Base-by-base conservation (phyloP, 306 rosid species). In the Rubus parviflorus region DNA sequence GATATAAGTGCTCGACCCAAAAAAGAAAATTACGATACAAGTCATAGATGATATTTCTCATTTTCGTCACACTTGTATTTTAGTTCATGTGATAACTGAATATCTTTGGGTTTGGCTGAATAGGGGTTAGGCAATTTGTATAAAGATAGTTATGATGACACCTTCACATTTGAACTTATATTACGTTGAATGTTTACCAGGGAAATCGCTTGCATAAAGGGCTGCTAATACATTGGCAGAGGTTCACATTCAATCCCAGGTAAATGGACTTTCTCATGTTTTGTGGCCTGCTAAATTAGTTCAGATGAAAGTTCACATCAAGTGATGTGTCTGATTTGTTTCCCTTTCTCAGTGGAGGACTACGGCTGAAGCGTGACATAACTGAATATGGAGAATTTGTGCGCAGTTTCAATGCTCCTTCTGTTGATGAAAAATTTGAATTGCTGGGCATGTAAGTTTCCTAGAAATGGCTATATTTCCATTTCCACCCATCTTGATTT, bases 311-410 rank as follows among this genome's bases (percentile, higher is more conserved):
- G 65, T 68, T 52, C 49, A 49, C 49, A 6, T 56, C 65, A 63
- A 30, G 9, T 62, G 16, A 43, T 38, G 4, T 42, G 70, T 70
- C 64, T 25, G 1, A 40, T 40, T 47, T 73, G 42, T 73, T 79
- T 62, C 68, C 76, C 78, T 68, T 64, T 80, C 69, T 47, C 73
- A 96, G 99, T 68, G 99, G 98, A 23, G 99, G 99, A 47, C 82
- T 96, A 76, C 89, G 99, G 79, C 88, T 96, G 79, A 96, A 96
- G 93, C 99, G 99, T 83, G 99, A 96, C 87, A 96, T 96, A 70
- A 96, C 98, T 13, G 98, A 96, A 83, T 96, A 96, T 80, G 99
- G 96, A 88, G 99, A 96, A 79, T 96, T 87, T 80, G 93, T 96
- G 17, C 98, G 96, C 69, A 91, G 97, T 85, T 96, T 96, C 81